These are phyloP conservation scores for Pythium grandisporangium DNA, from an alignment of 352 stramenopile genomes.

Conservation along the genomic window DNA sequence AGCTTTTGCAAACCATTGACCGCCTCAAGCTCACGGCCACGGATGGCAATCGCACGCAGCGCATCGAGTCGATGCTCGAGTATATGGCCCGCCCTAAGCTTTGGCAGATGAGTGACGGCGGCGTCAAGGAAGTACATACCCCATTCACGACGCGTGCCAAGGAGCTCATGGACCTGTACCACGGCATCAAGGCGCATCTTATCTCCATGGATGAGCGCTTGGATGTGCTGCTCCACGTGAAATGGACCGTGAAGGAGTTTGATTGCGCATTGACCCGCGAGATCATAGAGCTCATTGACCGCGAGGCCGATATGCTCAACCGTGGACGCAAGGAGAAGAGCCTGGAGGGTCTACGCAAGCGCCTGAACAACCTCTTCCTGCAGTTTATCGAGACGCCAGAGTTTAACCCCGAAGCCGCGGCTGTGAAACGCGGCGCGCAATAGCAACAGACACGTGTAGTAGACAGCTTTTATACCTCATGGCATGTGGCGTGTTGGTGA, in stretches of 20 bases:
- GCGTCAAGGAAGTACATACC: constrained; percentile 85
- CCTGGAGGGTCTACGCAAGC: constrained; percentile 79
- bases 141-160: constrained; percentile 82
- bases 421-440: constrained; percentile 26
- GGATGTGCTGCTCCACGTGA: constrained; percentile 88
- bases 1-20: constrained; percentile 86
- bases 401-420: constrained; percentile 88
- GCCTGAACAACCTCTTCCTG: constrained; percentile 83
- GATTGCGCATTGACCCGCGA: constrained; percentile 84
- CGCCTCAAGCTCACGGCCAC: constrained; percentile 78
- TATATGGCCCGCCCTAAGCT: constrained; percentile 86
- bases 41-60: constrained; percentile 69
- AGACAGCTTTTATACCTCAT: no score
- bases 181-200: constrained; percentile 49
- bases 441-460: no score
- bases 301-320: constrained; percentile 90
- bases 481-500: no score
- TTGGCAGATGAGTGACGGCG: constrained; percentile 90
- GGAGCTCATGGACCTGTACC: constrained; percentile 85
- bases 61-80: constrained; percentile 83
- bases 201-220: constrained; percentile 78
- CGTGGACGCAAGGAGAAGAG: constrained; percentile 70
- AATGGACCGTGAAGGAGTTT: constrained; percentile 91
- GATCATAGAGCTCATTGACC: constrained; percentile 89
- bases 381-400: constrained; percentile 91